Evolutionary conservation across 2,329 filamentous ascomycete species (phyloP), one percentile per base, ranked within the genome.

Genomic region (Colletotrichum theobromicola): DNA sequence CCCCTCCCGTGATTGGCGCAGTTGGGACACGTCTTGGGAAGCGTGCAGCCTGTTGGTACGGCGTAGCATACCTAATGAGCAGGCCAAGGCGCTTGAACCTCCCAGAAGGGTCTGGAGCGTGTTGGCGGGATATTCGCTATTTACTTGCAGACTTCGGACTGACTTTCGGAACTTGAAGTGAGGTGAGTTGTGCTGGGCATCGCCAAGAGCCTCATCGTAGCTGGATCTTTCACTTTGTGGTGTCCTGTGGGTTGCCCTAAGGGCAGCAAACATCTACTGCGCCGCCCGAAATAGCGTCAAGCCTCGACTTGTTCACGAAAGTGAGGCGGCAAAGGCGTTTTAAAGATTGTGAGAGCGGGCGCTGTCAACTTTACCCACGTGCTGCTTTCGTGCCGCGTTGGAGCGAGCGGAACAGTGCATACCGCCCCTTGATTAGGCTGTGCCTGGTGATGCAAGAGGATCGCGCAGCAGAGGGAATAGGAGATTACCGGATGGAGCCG

Each of bases 141-240:
- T 26, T 16, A 28, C 10, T 46, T 28, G 21, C 37, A 16, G 13
- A 10, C 24, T 5, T 12, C 53, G 16, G 53, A 9, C 16, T 18
- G 24, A 57, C 53, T 57, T 50, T 60, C 57, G 55, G 55, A 50
- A 67, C 24, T 16, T 61, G 53, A 24, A 37, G 24, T 30, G 26
- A 21, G n/a, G 28, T 32, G 61, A 12, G 24, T n/a, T 57, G 50
- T n/a, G 18, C 34, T 70, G 46, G 18, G 50, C 62, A 66, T 70
- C 67, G 60, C 61, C 71, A 71, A 71, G 67, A 62, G 32, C 55
- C 61, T 62, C 72, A 72, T 72, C 42, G 15, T 60, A 26, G 24
- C 42, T 32, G 26, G 55, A 57, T 55, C 18, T n/a, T n/a, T 63
- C 37, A 30, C 46, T 30, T 35, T 21, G 10, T 50, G n/a, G n/a